These are phyloP conservation scores for Arachnopeziza araneosa DNA, from an alignment of 2,329 filamentous ascomycete species.

Conservation along the genomic window DNA sequence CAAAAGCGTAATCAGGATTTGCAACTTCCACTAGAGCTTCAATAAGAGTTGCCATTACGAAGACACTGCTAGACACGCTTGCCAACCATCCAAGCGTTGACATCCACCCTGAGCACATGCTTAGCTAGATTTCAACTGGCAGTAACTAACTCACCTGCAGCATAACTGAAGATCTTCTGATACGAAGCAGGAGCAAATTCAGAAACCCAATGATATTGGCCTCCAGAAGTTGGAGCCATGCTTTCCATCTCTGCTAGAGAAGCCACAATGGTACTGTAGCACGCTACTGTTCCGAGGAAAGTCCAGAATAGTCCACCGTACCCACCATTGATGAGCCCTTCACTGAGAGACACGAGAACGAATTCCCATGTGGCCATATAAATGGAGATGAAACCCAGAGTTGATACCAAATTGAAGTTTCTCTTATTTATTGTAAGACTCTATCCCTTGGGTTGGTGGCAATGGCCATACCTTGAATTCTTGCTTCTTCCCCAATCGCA, in stretches of 20 bases:
- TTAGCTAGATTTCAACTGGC: not conserved
- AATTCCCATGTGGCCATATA: constrained; percentile 41
- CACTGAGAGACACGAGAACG: constrained; percentile 32
- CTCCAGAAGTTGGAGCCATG: constrained; percentile 18
- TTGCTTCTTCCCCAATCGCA: constrained; percentile 28
- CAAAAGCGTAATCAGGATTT: constrained; percentile 30
- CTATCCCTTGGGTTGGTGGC: not conserved
- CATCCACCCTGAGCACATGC: constrained; percentile 37
- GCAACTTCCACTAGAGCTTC: constrained; percentile 35
- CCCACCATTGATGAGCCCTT: constrained; percentile 26
- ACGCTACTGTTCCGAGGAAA: constrained; percentile 32
- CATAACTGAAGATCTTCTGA: constrained; percentile 50
- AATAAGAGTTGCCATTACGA: constrained; percentile 40
- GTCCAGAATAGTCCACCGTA: constrained; percentile 37
- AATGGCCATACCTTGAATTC: constrained; percentile 22
- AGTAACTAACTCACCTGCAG: constrained; percentile 33
- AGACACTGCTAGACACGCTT: constrained; percentile 36
- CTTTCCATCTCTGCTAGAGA: not conserved
- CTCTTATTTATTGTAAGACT: constrained; percentile 20
- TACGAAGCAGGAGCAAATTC: constrained; percentile 43
- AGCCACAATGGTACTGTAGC: constrained; percentile 14
- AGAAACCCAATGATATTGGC: constrained; percentile 54
- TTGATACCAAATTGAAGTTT: constrained; percentile 38
- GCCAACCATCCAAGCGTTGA: constrained; percentile 42
- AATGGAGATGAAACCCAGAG: constrained; percentile 38